phyloP scores from a whole-genome alignment of 2,329 filamentous ascomycete species.

The Calonectria pteridis region DNA sequence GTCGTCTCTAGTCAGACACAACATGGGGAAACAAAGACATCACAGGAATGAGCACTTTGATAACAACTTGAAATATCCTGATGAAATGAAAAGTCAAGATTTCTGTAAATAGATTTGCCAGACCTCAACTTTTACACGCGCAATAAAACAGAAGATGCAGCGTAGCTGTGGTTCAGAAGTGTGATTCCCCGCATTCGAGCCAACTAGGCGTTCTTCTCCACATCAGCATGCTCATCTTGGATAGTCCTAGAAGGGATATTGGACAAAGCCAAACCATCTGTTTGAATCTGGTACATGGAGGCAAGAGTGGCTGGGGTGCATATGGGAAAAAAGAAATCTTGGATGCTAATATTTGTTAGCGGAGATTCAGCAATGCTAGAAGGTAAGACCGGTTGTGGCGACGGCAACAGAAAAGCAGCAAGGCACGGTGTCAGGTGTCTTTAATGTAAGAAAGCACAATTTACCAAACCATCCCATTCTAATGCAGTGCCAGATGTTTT shows the following conservation, averaged over 20 bases:
- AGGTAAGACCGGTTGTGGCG: background rate
- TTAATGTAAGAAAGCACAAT: background rate
- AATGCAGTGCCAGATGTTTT: background rate
- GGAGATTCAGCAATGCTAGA: too few species aligned
- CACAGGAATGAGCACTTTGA: too few species aligned
- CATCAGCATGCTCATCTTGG: background rate
- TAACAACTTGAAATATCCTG: too few species aligned
- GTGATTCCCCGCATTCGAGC: background rate
- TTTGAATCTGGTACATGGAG: background rate
- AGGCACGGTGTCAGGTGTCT: background rate
- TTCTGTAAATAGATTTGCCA: too few species aligned
- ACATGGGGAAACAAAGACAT: too few species aligned
- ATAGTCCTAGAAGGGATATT: background rate
- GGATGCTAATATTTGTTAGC: background rate
- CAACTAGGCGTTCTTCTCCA: background rate
- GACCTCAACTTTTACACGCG: too few species aligned
- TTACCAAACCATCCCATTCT: background rate
- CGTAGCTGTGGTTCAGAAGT: too few species aligned
- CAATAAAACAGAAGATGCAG: too few species aligned
- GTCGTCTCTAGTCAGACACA: too few species aligned
- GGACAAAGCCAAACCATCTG: background rate
- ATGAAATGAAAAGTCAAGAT: too few species aligned
- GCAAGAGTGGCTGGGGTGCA: background rate
- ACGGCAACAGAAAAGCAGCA: background rate
- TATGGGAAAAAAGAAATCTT: background rate